Percentiles rank a stretch among this genome's conserved stretches.
phyloP scores from a whole-genome alignment of 2,329 filamentous ascomycete genomes.

The Proliferodiscus dingleyae region DNA sequence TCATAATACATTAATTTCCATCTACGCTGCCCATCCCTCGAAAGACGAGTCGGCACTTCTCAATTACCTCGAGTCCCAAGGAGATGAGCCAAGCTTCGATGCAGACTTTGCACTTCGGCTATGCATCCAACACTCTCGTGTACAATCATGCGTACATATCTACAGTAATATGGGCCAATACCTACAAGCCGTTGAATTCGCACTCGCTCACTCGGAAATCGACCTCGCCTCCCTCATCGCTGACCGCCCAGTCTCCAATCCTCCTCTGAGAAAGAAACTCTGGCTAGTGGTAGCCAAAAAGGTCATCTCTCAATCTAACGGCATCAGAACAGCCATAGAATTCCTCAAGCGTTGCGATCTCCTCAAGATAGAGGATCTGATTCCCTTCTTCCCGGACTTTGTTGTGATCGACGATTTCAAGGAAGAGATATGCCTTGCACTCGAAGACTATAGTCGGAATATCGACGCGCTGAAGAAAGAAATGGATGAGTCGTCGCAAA shows the following conservation, averaged over 20 bases:
- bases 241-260: constrained; percentile 74
- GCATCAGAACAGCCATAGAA: constrained; percentile 89
- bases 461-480: constrained; percentile 86
- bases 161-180: constrained; percentile 97
- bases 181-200: constrained; percentile 85
- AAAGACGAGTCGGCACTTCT: constrained; percentile 81
- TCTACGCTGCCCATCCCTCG: constrained; percentile 83
- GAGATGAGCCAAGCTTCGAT: constrained; percentile 81
- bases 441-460: constrained; percentile 88
- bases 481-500: constrained; percentile 91
- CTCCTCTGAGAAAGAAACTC: constrained; percentile 80
- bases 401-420: constrained; percentile 99
- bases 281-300: constrained; percentile 95
- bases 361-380: constrained; percentile 90
- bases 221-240: constrained; percentile 87
- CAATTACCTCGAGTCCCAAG: constrained; percentile 85
- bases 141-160: constrained; percentile 93
- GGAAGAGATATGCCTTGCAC: constrained; percentile 88
- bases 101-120: constrained; percentile 92
- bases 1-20: constrained; percentile 94
- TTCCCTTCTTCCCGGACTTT: constrained; percentile 98
- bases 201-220: constrained; percentile 81
- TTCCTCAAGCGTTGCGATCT: constrained; percentile 90
- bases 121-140: constrained; percentile 90
- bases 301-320: constrained; percentile 79